Evolutionary conservation across 306 rosid species (phyloP).

Genomic region (Medicago lupulina): DNA sequence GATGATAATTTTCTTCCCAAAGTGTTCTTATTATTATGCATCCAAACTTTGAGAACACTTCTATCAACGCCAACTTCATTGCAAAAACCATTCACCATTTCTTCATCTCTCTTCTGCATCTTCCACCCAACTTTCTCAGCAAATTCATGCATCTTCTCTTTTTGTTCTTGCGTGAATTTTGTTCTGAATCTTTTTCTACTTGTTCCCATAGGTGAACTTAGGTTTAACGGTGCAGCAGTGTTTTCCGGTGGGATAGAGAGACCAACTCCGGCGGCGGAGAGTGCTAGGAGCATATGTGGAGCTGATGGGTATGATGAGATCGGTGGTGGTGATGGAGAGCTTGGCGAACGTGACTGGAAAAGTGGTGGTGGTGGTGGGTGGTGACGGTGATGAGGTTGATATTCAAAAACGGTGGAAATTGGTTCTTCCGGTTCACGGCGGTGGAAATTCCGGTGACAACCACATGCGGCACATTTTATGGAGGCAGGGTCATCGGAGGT

Average conservation of each 20-base stretch:
- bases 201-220: not conserved
- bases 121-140: slow-evolving; percentile 91
- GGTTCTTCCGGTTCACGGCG: slow-evolving; percentile 93
- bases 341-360: slow-evolving; percentile 63
- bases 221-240: slow-evolving; percentile 37
- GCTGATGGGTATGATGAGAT: slow-evolving; percentile 96
- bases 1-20: slow-evolving; percentile 41
- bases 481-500: slow-evolving; percentile 74
- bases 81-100: slow-evolving; percentile 65
- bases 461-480: slow-evolving; percentile 94
- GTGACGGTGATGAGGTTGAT: slow-evolving; percentile 87
- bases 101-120: slow-evolving; percentile 93
- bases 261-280: slow-evolving; percentile 65
- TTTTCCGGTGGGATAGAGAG: slow-evolving; percentile 52
- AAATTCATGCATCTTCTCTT: slow-evolving; percentile 82
- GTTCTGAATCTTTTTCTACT: slow-evolving; percentile 74
- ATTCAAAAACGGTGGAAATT: slow-evolving; percentile 62
- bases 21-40: slow-evolving; percentile 95
- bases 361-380: slow-evolving; percentile 62
- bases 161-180: slow-evolving; percentile 79
- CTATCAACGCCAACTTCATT: slow-evolving; percentile 69
- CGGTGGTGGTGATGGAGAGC: slow-evolving; percentile 92
- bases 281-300: slow-evolving; percentile 90
- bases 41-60: slow-evolving; percentile 91
- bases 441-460: slow-evolving; percentile 97